Evolutionary conservation across 2,329 filamentous ascomycete species (phyloP).

Genomic region (Colletotrichum simmondsii): DNA sequence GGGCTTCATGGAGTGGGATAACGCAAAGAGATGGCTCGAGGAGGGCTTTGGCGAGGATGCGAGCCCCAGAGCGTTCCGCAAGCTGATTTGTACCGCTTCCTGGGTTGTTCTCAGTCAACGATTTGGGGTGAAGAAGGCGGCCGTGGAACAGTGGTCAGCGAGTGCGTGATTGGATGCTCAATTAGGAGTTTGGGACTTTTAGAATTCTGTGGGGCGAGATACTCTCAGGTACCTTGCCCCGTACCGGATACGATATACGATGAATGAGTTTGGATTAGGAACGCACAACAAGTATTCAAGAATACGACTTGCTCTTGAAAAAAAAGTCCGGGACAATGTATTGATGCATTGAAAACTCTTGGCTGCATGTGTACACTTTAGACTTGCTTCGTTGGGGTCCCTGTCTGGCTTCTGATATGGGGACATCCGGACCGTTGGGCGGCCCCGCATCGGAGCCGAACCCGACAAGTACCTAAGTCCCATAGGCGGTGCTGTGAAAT

Average conservation of each 20-base stretch:
- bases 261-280: not conserved
- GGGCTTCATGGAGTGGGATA: constrained; percentile 53
- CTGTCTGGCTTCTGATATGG: not conserved
- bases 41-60: constrained; percentile 50
- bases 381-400: not conserved
- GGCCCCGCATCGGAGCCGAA: not conserved
- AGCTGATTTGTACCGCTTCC: constrained; percentile 13
- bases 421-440: not conserved
- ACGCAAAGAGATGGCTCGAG: constrained; percentile 46
- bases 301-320: not conserved
- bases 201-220: too few relatives aligned
- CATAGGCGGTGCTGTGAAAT: not conserved
- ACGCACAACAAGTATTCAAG: not conserved
- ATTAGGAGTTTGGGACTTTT: too few relatives aligned
- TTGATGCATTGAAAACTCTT: not conserved
- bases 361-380: not conserved
- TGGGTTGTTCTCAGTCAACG: constrained; percentile 28
- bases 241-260: not conserved
- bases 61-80: constrained; percentile 37
- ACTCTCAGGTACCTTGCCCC: too few relatives aligned
- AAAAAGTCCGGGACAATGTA: not conserved
- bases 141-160: not conserved
- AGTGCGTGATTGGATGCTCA: not conserved
- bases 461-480: not conserved
- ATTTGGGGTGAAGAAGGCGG: constrained; percentile 30